Evolutionary conservation across 768 basidiomycete species (phyloP).

Genomic region (Rhodosporidiobolus odoratus): DNA sequence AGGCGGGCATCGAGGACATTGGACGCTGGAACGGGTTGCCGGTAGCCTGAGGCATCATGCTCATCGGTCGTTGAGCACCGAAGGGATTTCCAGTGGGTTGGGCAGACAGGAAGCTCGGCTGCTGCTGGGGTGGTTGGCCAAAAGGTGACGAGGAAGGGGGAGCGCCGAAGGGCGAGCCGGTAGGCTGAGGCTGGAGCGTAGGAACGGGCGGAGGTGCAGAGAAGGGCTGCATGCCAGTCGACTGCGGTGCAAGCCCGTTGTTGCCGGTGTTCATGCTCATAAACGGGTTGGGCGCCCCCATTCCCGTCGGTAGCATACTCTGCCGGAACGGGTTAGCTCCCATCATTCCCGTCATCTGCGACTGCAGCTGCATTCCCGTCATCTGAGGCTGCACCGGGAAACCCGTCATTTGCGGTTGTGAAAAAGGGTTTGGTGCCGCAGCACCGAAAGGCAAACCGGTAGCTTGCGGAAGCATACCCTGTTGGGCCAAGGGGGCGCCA

Average conservation of each 20-base stretch:
- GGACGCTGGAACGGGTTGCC: conserved; percentile 23
- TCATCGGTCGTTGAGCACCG: not conserved
- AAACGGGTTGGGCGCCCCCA: conserved; percentile 11
- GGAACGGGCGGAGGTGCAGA: conserved; percentile 4
- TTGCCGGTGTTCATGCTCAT: not conserved
- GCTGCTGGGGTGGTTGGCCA: conserved; percentile 37
- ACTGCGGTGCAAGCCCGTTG: conserved; percentile 10
- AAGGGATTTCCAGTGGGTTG: conserved; percentile 36
- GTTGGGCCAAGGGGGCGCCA: conserved; percentile 42
- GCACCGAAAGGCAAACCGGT: conserved; percentile 46
- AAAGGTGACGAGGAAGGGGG: conserved; percentile 3
- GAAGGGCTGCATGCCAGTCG: conserved; percentile 29
- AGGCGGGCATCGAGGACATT: conserved; percentile 3
- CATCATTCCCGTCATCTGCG: conserved; percentile 51
- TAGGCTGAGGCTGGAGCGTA: not conserved
- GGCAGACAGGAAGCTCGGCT: conserved; percentile 32
- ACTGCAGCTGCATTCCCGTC: conserved; percentile 49
- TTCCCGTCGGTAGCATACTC: conserved; percentile 43
- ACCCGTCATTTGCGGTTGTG: conserved; percentile 33
- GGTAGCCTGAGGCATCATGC: not conserved
- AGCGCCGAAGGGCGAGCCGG: conserved; percentile 17
- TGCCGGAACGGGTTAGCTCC: conserved; percentile 51
- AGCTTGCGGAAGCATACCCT: conserved; percentile 46
- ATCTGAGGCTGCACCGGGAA: conserved; percentile 41
- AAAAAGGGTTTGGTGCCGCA: not conserved